phyloP scores from a whole-genome alignment of 2,329 filamentous ascomycete genomes.

The Gnomoniopsis smithogilvyi region DNA sequence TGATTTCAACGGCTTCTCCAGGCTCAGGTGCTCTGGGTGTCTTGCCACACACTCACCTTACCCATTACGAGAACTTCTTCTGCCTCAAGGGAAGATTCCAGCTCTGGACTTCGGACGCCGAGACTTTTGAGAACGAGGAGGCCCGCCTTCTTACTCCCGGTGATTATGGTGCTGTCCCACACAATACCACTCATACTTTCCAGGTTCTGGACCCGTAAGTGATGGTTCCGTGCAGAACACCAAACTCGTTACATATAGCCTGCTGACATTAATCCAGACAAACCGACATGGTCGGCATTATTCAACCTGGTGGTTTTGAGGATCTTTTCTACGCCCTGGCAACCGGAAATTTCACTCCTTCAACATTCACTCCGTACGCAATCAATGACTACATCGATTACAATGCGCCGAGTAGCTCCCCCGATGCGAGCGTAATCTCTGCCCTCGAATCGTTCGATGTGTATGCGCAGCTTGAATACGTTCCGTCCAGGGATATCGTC shows the following conservation, averaged over 20 bases:
- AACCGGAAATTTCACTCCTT: conserved; percentile 22
- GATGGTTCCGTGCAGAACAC: not conserved
- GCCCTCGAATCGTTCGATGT: conserved; percentile 39
- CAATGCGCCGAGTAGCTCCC: conserved; percentile 22
- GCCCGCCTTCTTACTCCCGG: conserved; percentile 37
- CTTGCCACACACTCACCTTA: conserved; percentile 38
- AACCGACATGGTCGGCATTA: conserved; percentile 42
- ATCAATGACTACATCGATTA: conserved; percentile 16
- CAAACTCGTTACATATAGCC: not conserved
- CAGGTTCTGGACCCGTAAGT: conserved; percentile 39
- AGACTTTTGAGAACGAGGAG: conserved; percentile 22
- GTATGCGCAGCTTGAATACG: conserved; percentile 37
- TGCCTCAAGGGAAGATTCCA: conserved; percentile 40
- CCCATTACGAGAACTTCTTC: conserved; percentile 46
- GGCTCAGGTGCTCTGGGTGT: conserved; percentile 34
- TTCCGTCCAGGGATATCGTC: conserved; percentile 35
- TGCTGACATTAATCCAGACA: conserved; percentile 23
- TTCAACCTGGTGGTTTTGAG: conserved; percentile 47
- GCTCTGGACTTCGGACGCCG: conserved; percentile 37
- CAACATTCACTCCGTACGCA: conserved; percentile 1
- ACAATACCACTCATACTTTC: conserved; percentile 45
- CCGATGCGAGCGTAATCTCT: conserved; percentile 29
- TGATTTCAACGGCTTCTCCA: conserved; percentile 41
- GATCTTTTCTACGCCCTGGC: conserved; percentile 35
- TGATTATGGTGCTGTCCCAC: conserved; percentile 42